Conservation (phyloP, 257 asterid genomes). For the Solanum pinnatisectum region DNA sequence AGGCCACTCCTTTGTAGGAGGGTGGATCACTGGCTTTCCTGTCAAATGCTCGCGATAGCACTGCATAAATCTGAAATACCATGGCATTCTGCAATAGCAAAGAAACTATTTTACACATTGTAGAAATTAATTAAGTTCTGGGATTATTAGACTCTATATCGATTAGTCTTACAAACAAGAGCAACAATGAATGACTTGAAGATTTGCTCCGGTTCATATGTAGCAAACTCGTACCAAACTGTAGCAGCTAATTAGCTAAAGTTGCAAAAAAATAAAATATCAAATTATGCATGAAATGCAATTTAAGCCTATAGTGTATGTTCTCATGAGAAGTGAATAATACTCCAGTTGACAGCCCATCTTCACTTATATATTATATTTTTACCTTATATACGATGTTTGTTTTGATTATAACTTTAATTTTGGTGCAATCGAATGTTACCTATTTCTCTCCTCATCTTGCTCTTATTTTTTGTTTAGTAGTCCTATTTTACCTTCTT, state of each 20-base stretch:
- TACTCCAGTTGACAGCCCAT: neutral
- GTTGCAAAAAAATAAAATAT: neutral
- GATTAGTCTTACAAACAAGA: neutral
- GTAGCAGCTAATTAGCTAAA: neutral
- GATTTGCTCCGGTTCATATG: neutral
- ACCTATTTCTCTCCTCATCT: neutral
- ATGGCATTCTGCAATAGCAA: constrained; percentile 55
- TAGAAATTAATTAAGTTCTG: neutral
- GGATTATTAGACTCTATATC: neutral
- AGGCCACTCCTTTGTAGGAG: constrained; percentile 48
- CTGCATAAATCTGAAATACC: constrained; percentile 63
- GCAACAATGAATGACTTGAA: neutral
- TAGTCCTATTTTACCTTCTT: neutral
- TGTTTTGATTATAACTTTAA: neutral
- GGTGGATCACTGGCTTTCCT: constrained; percentile 32
- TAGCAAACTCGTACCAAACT: neutral
- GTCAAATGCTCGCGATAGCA: constrained; percentile 48
- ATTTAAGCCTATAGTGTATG: neutral
- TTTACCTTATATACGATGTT: neutral
- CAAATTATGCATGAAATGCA: neutral
- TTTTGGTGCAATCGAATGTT: neutral
- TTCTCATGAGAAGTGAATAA: neutral
- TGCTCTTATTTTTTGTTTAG: neutral
- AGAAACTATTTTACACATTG: neutral
- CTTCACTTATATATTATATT: neutral